Base-by-base conservation (phyloP, 768 basidiomycete genomes). In the Boletus pseudopeckii region DNA sequence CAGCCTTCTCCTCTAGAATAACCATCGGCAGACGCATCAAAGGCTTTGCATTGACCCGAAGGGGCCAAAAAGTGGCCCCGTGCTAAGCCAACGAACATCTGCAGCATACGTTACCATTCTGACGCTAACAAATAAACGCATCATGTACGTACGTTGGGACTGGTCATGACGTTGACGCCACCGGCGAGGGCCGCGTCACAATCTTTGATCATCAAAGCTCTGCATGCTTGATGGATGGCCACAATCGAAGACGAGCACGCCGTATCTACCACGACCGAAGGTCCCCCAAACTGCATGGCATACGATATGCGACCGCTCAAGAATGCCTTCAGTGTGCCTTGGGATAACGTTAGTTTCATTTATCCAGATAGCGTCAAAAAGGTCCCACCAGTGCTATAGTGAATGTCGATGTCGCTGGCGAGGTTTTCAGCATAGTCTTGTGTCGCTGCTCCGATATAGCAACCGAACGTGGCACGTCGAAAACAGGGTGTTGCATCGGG, bases 1-100 rank as follows among this genome's bases (percentile, higher is more conserved):
- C 84, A 86, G 6, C 88, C 88, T 64, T 90, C 88, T 14, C 77
- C 71, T 44, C 88, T 82, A 22, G 80, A 82, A 64, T 90, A 90
- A 0, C 88, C 88, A 60, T 89, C 84, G 1, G 88, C 88, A 2
- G 80, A 75, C 1, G 79, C 81, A 55, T 89, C 88, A 63, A 88
- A 89, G 0, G 85, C 69, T 58, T 81, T 87, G 67, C 85, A 87
- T 62, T 84, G 82, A 5, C 86, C 86, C 0, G 81, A 79, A 0
- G 80, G 77, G 60, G 77, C 83, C 45, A 90, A 69, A 63, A 90
- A 88, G 62, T 86, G 85, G 0, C 79, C 86, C 28, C 80, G 76
- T 55, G 86, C 84, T 3, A 90, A 73, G 28, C 85, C 86, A 14
- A 85, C 63, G 56, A 82, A 85, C 81, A 85, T 84, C 88, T 89